Percentiles rank a stretch among this genome's conserved stretches.
Evolutionary conservation across 129 eudicot species (phyloP).

Genomic region (Tagetes erecta): DNA sequence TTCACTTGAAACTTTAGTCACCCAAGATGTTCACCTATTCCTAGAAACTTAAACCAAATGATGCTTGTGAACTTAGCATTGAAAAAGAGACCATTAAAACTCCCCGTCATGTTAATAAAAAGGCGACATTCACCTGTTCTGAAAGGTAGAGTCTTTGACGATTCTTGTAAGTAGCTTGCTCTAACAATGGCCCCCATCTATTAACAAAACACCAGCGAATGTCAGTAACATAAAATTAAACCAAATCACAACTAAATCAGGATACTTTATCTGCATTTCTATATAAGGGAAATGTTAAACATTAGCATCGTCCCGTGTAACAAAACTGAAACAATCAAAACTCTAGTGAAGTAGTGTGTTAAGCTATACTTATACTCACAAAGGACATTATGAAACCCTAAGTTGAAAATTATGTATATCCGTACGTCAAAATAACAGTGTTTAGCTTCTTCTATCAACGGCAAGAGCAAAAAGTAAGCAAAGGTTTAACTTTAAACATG

Average conservation of each 20-base stretch:
- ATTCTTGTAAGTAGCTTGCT: conserved; percentile 90
- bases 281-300: too few species aligned
- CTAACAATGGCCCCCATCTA: conserved; percentile 89
- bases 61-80: not conserved
- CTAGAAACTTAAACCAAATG: not conserved
- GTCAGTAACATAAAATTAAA: not conserved
- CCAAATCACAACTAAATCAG: not conserved
- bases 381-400: conserved; percentile 6
- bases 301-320: not conserved
- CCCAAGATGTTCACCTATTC: not conserved
- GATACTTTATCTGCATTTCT: not conserved
- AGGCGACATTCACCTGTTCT: conserved; percentile 63
- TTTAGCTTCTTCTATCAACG: not conserved
- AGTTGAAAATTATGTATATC: not conserved
- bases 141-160: conserved; percentile 94
- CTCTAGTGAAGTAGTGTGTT: not conserved
- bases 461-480: not conserved
- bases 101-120: not conserved
- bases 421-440: not conserved
- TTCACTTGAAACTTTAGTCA: not conserved
- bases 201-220: conserved; percentile 7
- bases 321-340: not conserved
- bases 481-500: not conserved
- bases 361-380: not conserved
- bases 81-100: not conserved